A percentile compares a stretch with the other conserved stretches of the same genome.
phyloP scores from a whole-genome alignment of 768 basidiomycete genomes.

The Kwoniella sp. region DNA sequence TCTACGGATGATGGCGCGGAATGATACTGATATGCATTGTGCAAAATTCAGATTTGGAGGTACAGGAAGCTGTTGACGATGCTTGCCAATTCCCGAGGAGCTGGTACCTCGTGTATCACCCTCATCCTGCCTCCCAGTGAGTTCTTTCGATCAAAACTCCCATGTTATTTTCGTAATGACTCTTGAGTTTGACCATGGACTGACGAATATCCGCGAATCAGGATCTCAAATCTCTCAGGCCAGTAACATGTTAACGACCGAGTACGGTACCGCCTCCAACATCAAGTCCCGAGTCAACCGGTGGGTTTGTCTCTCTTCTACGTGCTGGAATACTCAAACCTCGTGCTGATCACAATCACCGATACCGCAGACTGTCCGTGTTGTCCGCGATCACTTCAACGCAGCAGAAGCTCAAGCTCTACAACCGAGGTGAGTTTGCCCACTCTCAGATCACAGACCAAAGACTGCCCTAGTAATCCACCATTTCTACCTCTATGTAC shows the following conservation, averaged over 20 bases:
- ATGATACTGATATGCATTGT: background rate
- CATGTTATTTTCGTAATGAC: background rate
- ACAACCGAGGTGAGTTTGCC: conserved; percentile 69
- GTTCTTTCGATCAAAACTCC: conserved; percentile 8
- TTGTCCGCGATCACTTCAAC: conserved; percentile 97
- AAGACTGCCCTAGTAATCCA: background rate
- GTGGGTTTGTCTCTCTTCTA: conserved; percentile 20
- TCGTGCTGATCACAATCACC: background rate
- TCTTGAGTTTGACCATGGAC: background rate
- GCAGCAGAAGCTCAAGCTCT: conserved; percentile 94
- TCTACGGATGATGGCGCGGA: background rate
- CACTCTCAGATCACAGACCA: too few relatives aligned
- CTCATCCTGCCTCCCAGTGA: conserved; percentile 85
- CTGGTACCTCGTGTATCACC: conserved; percentile 98
- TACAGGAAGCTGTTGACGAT: conserved; percentile 99
- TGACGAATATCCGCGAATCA: conserved; percentile 12
- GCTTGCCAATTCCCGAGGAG: conserved; percentile 90
- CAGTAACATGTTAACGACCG: conserved; percentile 94
- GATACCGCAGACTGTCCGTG: conserved; percentile 84
- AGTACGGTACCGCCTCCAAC: conserved; percentile 98
- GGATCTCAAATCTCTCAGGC: conserved; percentile 84
- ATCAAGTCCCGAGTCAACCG: conserved; percentile 81
- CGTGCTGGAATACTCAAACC: background rate
- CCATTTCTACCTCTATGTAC: too few relatives aligned
- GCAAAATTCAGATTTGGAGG: conserved; percentile 72